Evolutionary conservation across 768 basidiomycete species (phyloP).

Genomic region (Tulasnella calospora): DNA sequence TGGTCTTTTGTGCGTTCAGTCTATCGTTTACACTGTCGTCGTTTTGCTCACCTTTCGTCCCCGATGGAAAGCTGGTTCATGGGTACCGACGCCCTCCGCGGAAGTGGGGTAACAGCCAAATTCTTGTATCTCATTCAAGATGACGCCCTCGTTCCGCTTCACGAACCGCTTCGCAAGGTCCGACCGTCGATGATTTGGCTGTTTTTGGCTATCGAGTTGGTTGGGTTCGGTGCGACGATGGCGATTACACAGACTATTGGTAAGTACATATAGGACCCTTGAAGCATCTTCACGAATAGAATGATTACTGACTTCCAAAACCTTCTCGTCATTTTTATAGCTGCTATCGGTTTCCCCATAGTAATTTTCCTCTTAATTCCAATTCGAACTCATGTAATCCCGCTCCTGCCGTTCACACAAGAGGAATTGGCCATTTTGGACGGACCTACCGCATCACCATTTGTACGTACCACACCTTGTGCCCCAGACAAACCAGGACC

Average conservation of each 20-base stretch:
- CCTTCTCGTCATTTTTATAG: constrained; percentile 38
- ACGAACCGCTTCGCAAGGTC: constrained; percentile 72
- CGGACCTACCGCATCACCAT: constrained; percentile 81
- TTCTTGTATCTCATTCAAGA: constrained; percentile 77
- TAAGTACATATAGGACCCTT: constrained; percentile 34
- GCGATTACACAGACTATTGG: constrained; percentile 87
- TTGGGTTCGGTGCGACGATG: constrained; percentile 83
- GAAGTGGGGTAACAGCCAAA: constrained; percentile 78
- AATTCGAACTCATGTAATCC: constrained; percentile 63
- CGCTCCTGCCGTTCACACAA: constrained; percentile 63
- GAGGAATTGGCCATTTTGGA: constrained; percentile 84
- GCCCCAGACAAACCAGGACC: not conserved
- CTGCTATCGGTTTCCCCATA: constrained; percentile 86
- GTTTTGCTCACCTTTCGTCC: not conserved
- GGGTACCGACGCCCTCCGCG: constrained; percentile 75
- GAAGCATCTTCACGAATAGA: not conserved
- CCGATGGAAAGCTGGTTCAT: constrained; percentile 70
- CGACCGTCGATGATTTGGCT: constrained; percentile 66
- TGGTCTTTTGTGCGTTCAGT: constrained; percentile 66
- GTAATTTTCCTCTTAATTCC: constrained; percentile 83
- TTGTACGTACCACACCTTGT: constrained; percentile 48
- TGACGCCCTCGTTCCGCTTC: constrained; percentile 50
- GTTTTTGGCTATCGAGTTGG: constrained; percentile 68
- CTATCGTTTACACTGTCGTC: not conserved
- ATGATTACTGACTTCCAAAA: not conserved